phyloP scores from a whole-genome alignment of 2,329 filamentous ascomycete genomes.

The Canariomyces notabilis region DNA sequence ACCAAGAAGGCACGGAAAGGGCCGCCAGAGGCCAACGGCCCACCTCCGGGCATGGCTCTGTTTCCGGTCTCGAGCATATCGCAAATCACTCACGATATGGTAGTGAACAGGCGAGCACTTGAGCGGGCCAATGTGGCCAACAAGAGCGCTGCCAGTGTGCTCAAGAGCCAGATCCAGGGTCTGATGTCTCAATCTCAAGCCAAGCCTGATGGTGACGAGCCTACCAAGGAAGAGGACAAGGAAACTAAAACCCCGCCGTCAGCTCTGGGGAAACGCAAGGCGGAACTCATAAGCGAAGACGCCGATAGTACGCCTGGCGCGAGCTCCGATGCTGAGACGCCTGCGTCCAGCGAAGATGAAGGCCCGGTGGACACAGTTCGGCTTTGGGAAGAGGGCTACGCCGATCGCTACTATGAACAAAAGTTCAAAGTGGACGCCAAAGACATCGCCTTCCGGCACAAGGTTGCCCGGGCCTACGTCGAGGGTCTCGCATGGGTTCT shows the following conservation, averaged over 20 bases:
- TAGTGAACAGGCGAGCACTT: slow-evolving; percentile 66
- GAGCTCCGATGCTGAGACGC: slow-evolving; percentile 41
- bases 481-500: slow-evolving; percentile 95
- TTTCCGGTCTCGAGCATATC: slow-evolving; percentile 45
- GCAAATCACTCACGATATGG: slow-evolving; percentile 77
- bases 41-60: slow-evolving; percentile 21
- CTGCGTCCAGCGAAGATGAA: slow-evolving; percentile 53
- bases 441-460: slow-evolving; percentile 79
- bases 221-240: slow-evolving; percentile 10
- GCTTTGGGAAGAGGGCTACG: slow-evolving; percentile 93
- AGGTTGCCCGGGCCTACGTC: slow-evolving; percentile 86
- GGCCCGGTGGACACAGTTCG: slow-evolving; percentile 74
- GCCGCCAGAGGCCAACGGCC: slow-evolving; percentile 16
- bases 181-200: slow-evolving; percentile 27
- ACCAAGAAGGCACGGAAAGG: slow-evolving; percentile 16
- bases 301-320: slow-evolving; percentile 54
- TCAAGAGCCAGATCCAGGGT: slow-evolving; percentile 73
- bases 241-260: slow-evolving; percentile 23
- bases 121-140: slow-evolving; percentile 75
- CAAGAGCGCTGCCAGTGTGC: slow-evolving; percentile 84
- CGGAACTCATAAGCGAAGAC: slow-evolving; percentile 60
- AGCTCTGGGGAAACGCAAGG: slow-evolving; percentile 64
- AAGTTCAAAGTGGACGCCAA: slow-evolving; percentile 83
- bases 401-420: slow-evolving; percentile 92
- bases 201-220: slow-evolving; percentile 12